phyloP scores from a whole-genome alignment of 352 stramenopile species.

The Pythium myriotylum region DNA sequence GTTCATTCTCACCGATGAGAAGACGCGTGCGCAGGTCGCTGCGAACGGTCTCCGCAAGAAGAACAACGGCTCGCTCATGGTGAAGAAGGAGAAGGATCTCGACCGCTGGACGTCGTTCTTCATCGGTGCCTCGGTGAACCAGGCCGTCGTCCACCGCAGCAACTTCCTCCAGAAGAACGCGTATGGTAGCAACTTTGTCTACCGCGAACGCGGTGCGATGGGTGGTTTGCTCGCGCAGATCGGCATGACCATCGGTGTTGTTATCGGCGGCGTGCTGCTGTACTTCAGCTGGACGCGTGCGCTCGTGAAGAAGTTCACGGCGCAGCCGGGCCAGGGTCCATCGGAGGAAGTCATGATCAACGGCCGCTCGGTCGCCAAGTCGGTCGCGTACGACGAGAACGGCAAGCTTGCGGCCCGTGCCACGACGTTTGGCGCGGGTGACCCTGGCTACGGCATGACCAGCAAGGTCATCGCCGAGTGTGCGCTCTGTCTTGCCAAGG shows the following conservation, averaged over 20 bases:
- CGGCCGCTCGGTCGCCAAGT: conserved; percentile 68
- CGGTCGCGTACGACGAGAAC: conserved; percentile 46
- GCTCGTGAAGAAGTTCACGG: conserved; percentile 69
- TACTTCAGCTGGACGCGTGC: conserved; percentile 64
- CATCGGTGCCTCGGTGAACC: conserved; percentile 81
- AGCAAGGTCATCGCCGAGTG: conserved; percentile 45
- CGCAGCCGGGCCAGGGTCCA: conserved; percentile 80
- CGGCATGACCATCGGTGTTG: conserved; percentile 36
- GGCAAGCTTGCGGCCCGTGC: conserved; percentile 34
- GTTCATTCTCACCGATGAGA: too few relatives aligned
- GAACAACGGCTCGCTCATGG: conserved; percentile 36
- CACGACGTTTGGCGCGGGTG: conserved; percentile 17
- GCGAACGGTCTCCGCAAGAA: conserved; percentile 29
- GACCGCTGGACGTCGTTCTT: conserved; percentile 70
- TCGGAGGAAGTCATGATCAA: conserved; percentile 77
- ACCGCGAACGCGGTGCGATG: conserved; percentile 52
- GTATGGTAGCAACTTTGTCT: conserved; percentile 70
- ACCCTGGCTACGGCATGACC: conserved; percentile 45
- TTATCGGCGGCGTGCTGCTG: conserved; percentile 46
- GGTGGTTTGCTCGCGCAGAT: conserved; percentile 52
- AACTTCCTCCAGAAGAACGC: conserved; percentile 58
- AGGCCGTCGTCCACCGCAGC: conserved; percentile 73
- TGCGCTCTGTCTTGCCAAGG: conserved; percentile 40
- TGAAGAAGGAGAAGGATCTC: conserved; percentile 77
- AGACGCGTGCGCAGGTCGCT: too few relatives aligned